Base-by-base conservation (phyloP, 164 flowering plant genomes). In the Umbilicus rupestris region DNA sequence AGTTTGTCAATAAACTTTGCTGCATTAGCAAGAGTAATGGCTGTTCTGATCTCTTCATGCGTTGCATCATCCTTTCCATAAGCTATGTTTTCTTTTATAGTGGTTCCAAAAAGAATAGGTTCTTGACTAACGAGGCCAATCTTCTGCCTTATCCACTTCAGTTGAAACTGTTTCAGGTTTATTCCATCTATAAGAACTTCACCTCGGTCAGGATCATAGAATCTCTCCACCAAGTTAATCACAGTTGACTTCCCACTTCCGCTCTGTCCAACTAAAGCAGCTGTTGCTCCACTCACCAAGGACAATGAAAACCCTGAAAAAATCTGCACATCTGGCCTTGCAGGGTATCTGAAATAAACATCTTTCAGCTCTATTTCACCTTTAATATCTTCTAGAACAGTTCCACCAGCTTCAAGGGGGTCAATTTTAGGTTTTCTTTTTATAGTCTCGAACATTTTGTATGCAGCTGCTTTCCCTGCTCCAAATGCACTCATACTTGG, bases 201-300 rank as follows among this genome's bases (percentile, higher is more conserved):
- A 37, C 96, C 97, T 39, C 81, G 69, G 30, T 80, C 80, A 14
- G 96, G 96, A 79, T 89, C 98, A 68, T 92, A 92, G 71, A 92
- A 92, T 62, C 98, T 79, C 74, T 92, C 90, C 12, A 91, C 10
- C 1, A 91, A 73, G 65, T 85, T 81, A 29, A 89, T 80, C 4
- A 92, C 96, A 2, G 98, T 92, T 5, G 96, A 89, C 47, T 92
- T 92, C 37, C 98, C 98, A 67, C 98, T 89, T 15, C 96, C 98
- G 67, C 96, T 92, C 62, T 89, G 83, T 59, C 97, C 96, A 46
- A 92, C 96, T 17, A 91, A 58, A 63, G 97, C 97, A 19, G 78
- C 83, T 12, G 87, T 91, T 59, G 63, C 73, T 10, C 98, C 90
- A 68, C 81, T 81, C 2, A 83, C 82, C 22, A 92, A 73, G 5